phyloP scores from a whole-genome alignment of 2,329 filamentous ascomycete genomes.

The Phaeosphaeria sp. region DNA sequence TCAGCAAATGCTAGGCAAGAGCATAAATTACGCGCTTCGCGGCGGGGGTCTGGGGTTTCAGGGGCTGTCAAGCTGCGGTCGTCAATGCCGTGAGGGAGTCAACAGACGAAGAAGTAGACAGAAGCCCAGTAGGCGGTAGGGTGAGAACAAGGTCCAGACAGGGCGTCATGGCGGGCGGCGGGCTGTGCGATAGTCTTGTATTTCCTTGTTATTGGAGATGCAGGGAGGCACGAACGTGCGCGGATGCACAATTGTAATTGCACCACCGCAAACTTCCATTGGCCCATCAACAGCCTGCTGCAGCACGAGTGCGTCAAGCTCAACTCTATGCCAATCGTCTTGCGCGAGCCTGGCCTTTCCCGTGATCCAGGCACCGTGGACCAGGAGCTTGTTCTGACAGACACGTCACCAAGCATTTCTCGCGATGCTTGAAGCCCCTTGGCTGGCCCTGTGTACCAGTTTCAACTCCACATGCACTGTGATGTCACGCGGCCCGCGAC shows the following conservation, averaged over 20 bases:
- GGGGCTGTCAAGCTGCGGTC: conserved; percentile 6
- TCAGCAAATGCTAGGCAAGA: conserved; percentile 5
- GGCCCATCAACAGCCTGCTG: conserved; percentile 9
- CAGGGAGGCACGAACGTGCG: conserved; percentile 10
- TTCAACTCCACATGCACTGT: conserved; percentile 21
- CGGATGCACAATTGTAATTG: conserved; percentile 6
- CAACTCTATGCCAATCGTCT: neutral
- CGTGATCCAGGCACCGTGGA: conserved; percentile 1
- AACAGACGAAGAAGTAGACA: conserved; percentile 1
- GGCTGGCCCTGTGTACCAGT: conserved; percentile 17
- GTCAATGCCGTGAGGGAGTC: conserved; percentile 1
- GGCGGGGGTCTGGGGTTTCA: conserved; percentile 16
- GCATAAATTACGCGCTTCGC: conserved; percentile 8
- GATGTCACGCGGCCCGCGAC: conserved; percentile 24
- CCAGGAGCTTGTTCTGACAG: conserved; percentile 11
- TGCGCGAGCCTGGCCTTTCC: neutral
- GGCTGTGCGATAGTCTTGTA: neutral
- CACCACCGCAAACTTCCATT: conserved; percentile 12
- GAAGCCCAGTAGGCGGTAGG: conserved; percentile 9
- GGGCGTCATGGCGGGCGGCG: conserved; percentile 26
- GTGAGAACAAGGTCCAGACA: conserved; percentile 5
- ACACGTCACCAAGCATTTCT: conserved; percentile 39
- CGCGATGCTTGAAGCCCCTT: conserved; percentile 34
- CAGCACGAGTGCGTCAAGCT: conserved; percentile 2
- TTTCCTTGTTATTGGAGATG: conserved; percentile 30